Evolutionary conservation across 441 rosid genomes (phyloP), one percentile per base, ranked within the genome.

Genomic region (Corymbia citriodora): DNA sequence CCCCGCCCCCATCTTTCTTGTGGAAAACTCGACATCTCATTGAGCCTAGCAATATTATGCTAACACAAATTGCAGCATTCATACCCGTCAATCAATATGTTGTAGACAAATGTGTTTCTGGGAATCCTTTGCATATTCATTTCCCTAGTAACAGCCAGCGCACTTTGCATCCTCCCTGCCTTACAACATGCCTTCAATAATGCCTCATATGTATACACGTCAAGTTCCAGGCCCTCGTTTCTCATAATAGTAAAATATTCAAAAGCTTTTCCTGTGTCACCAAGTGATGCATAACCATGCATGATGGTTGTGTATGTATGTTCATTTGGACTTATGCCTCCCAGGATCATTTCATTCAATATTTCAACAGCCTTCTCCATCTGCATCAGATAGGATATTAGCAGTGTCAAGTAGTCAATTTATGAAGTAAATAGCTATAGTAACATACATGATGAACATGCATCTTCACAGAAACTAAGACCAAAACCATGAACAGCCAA

Each of bases 121-220:
- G 95, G 97, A 85, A 98, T 96, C 59, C 96, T 95, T 93, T 95
- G 95, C 89, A 95, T 81, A 89, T 94, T 95, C 99, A 97, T 98
- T 90, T 98, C 99, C 94, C 96, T 96, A 14, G 99, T 98, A 54
- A 97, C 99, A 89, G 98, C 99, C 89, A 98, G 95, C 49, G 99
- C 99, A 91, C 98, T 98, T 91, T 98, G 99, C 99, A 98, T 97
- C 91, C 99, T 93, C 89, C 99, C 99, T 74, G 99, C 92, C 90
- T 98, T 98, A 96, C 99, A 98, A 91, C 99, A 98, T 27, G 99
- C 99, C 95, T 97, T 98, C 81, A 98, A 95, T 90, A 98, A 93
- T 55, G 98, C 99, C 94, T 96, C 99, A 29, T 98, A 98, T 11
- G 98, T 95, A 92, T 92, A 97, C 45, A 94, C 95, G 91, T 97